These are phyloP conservation scores for Solanum chmielewskii DNA, from an alignment of 257 asterid genomes.

Conservation along the genomic window DNA sequence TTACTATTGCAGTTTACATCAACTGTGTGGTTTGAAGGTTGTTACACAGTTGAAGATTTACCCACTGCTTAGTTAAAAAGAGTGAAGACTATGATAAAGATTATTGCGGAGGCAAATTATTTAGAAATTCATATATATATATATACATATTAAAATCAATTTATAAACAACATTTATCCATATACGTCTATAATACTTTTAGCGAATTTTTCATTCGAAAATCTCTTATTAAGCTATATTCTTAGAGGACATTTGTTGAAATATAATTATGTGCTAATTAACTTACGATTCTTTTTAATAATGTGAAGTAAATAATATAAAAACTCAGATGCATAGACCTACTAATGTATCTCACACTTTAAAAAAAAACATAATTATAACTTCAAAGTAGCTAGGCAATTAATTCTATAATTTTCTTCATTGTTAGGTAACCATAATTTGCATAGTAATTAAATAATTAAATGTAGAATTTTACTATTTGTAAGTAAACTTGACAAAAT, in stretches of 20 bases:
- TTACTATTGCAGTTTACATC: too few species aligned
- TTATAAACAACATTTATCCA: background rate
- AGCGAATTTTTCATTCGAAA: background rate
- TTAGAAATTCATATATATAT: too few species aligned
- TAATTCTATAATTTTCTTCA: background rate
- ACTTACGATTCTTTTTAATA: background rate
- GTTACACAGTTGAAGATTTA: too few species aligned
- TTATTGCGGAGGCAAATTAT: too few species aligned
- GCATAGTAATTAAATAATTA: background rate
- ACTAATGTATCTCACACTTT: background rate
- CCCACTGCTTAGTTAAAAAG: too few species aligned
- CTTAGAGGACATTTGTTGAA: background rate
- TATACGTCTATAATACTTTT: background rate
- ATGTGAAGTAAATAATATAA: background rate
- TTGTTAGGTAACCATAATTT: background rate
- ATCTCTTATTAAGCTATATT: background rate
- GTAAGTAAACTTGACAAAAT: background rate
- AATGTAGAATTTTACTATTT: background rate
- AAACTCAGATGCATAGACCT: background rate
- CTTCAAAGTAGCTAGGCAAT: background rate
- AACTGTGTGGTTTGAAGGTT: too few species aligned
- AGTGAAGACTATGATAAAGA: too few species aligned
- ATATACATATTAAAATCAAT: too few species aligned
- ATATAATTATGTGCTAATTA: background rate
- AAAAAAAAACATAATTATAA: background rate